Evolutionary conservation across 2,329 filamentous ascomycete genomes (phyloP), one percentile per base, ranked within the genome.

Genomic region (Phialophora chinensis): DNA sequence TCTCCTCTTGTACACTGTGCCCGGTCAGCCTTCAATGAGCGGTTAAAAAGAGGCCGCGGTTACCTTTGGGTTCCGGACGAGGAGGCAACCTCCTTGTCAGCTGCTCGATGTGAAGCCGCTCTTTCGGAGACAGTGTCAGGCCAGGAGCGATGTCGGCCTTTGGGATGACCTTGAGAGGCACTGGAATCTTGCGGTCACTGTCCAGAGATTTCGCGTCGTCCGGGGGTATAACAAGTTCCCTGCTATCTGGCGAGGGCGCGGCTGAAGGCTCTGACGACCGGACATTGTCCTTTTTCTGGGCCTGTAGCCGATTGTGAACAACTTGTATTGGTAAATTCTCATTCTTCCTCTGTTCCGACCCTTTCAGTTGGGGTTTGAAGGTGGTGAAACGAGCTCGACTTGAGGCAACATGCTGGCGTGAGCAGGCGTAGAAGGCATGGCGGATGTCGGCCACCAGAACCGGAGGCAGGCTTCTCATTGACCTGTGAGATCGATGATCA

Each of bases 1-100:
- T 14, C 80, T 81, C 69, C 87, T 83, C 52, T 69, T 71, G 57
- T 70, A 72, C 29, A 71, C 68, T 71, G 60, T 14, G 25, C 11
- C 38, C 49, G n/a, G 60, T 63, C 49, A 64, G 60, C 58, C 25
- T 11, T 23, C 17, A 11, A 65, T 31, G 25, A 20, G 31, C 58
- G 12, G 20, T 58, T 1, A 10, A 31, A n/a, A 23, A 29, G 11
- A 29, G 27, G 35, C 11, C n/a, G 35, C 38, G 29, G 25, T 1
- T 65, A 69, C 61, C 56, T 64, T 69, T 66, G 27, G 68, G 57
- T 47, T 70, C 67, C 12, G 47, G 14, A 7, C 66, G 63, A 56
- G 62, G 61, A 44, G 72, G 72, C 33, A 66, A 57, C 29, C 49
- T 61, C 31, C 71, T 58, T 49, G 71, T 73, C 54, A 72, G 53